Base-by-base conservation (phyloP, 139 green algal genomes). In the Closterium sp. region DNA sequence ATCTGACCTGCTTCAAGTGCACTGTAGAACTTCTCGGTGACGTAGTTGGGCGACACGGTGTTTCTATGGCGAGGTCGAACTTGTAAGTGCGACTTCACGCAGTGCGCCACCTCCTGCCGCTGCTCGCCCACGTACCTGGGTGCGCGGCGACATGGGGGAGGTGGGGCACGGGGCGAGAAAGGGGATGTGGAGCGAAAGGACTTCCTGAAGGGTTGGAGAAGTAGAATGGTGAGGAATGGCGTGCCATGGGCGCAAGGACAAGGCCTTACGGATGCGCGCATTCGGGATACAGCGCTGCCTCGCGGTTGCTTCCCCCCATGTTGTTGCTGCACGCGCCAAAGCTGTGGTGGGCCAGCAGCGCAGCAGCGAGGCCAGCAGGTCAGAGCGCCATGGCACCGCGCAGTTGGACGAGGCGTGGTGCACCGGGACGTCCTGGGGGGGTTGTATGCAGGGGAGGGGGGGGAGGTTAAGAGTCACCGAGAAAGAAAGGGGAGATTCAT, bases 71-170 rank as follows among this genome's bases (percentile, higher is more conserved):
- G 16, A 93, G 35, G 55, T 34, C 31, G 36, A 93, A 93, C 32
- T 92, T 92, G 86, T 93, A 93, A n/a, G 84, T 92, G 89, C 83
- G 89, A 92, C 89, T 86, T 90, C 89, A 92, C 89, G 33, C 89
- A 92, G 64, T 89, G 86, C 19, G 35, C 86, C 55, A 33, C 64
- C 64, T 89, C 86, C 64, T 89, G 86, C 86, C 86, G 64, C 30
- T 89, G 35, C 19, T 33, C 55, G 8, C 43, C 43, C 43, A 69
- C 43, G 12, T 69, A 69, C 43, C 43, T 69, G 43, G 0, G 8
- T 2, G 43, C 43, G 43, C 43, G 8, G 43, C 12, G 43, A 69
- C 43, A 69, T 12, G 23, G 0, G 8, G 21, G 43, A 69, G 10
- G 23, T 69, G 43, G 43, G 43, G 43, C 21, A 16, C 21, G 43